Evolutionary conservation across 306 rosid genomes (phyloP).

Genomic region (Casuarina equisetifolia): DNA sequence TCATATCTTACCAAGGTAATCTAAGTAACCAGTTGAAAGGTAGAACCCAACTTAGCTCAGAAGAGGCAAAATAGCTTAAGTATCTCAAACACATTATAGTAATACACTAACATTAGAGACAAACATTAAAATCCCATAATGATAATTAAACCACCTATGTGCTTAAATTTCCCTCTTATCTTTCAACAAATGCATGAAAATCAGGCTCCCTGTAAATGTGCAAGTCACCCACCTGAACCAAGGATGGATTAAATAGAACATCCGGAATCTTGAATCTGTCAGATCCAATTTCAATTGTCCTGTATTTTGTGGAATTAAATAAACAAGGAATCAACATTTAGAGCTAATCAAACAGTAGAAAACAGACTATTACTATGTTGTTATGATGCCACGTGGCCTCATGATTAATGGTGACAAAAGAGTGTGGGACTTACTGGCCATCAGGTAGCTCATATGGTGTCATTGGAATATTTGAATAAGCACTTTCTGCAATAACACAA

Average conservation of each 20-base stretch:
- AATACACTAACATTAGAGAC: background rate
- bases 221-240: conserved; percentile 64
- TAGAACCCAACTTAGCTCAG: background rate
- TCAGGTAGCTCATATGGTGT: conserved; percentile 98
- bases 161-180: background rate
- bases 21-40: background rate
- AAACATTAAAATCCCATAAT: background rate
- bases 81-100: background rate
- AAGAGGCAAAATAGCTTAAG: background rate
- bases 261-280: conserved; percentile 99
- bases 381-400: conserved; percentile 10
- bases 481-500: conserved; percentile 55
- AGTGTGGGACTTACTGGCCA: conserved; percentile 86
- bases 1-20: background rate
- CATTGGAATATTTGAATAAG: conserved; percentile 96
- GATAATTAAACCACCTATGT: background rate
- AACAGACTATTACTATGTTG: conserved; percentile 17
- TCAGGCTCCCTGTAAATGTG: conserved; percentile 11
- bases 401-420: conserved; percentile 18
- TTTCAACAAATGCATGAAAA: conserved; percentile 15
- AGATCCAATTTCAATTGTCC: conserved; percentile 96
- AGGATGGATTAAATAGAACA: conserved; percentile 83
- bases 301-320: conserved; percentile 26
- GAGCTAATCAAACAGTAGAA: conserved; percentile 7
- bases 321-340: background rate